Conservation (phyloP, 2,329 filamentous ascomycete genomes). For the Arthrobotrys entomopaga region DNA sequence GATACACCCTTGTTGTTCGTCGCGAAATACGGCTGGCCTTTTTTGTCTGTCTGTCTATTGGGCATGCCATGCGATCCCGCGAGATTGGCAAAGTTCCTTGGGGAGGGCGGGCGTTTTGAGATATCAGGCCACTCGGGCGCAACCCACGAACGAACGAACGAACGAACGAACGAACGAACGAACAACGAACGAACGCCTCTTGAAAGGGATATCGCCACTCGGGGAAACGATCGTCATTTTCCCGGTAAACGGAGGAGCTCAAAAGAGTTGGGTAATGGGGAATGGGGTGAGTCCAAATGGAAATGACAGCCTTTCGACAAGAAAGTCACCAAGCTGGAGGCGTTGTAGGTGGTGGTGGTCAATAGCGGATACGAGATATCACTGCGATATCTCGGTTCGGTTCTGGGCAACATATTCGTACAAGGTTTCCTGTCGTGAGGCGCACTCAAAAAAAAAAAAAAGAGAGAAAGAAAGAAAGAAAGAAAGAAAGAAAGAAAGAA, state of each 20-base stretch:
- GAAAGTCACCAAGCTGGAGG: no score
- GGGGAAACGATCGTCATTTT: conserved; percentile 36
- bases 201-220: conserved; percentile 21
- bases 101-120: conserved; percentile 9
- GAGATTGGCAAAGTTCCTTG: conserved; percentile 21
- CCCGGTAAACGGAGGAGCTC: conserved; percentile 17
- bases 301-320: not conserved
- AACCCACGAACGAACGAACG: no score
- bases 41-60: not conserved
- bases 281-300: not conserved
- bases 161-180: no score
- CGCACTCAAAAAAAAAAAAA: no score
- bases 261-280: not conserved
- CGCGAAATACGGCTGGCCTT: no score
- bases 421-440: no score
- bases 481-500: no score
- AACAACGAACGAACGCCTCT: not conserved
- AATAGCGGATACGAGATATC: conserved; percentile 1
- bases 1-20: no score
- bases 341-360: not conserved
- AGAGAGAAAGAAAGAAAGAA: no score
- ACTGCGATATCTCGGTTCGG: no score
- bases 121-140: conserved; percentile 50
- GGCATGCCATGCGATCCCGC: not conserved
- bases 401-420: no score